Conservation (phyloP, 2,329 filamentous ascomycete species). For the Paraphoma sp. region DNA sequence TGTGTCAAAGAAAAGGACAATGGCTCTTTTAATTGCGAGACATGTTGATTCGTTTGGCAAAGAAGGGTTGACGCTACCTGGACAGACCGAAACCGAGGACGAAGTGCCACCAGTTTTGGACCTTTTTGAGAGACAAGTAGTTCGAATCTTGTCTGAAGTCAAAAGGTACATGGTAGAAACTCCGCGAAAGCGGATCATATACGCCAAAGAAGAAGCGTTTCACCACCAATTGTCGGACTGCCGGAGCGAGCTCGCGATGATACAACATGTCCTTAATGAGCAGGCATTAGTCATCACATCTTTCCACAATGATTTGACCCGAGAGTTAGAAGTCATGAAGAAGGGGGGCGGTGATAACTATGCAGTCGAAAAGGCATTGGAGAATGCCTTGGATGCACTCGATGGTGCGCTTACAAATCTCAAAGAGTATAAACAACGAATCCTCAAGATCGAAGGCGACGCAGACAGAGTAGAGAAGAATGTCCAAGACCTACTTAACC, state of each 20-base stretch:
- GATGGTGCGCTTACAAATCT: no score
- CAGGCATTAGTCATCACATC: neutral
- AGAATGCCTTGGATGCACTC: no score
- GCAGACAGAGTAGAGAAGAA: constrained; percentile 7
- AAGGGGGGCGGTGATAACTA: neutral
- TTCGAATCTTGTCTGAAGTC: neutral
- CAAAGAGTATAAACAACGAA: no score
- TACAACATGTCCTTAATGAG: neutral
- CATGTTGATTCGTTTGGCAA: neutral
- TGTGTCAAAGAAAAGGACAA: no score
- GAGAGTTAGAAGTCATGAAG: neutral
- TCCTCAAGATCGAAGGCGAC: no score
- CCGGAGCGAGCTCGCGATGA: neutral
- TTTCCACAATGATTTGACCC: neutral
- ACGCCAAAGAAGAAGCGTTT: neutral
- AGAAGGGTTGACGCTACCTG: neutral
- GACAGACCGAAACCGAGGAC: no score
- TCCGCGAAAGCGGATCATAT: neutral
- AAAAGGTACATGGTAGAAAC: neutral
- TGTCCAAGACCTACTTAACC: constrained; percentile 10
- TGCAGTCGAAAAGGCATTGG: no score
- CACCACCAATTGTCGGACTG: neutral
- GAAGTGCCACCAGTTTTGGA: neutral
- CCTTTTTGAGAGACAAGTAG: neutral
- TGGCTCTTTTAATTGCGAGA: no score